Conservation (phyloP, 768 basidiomycete species). For the Paxillus ammoniavirescens region DNA sequence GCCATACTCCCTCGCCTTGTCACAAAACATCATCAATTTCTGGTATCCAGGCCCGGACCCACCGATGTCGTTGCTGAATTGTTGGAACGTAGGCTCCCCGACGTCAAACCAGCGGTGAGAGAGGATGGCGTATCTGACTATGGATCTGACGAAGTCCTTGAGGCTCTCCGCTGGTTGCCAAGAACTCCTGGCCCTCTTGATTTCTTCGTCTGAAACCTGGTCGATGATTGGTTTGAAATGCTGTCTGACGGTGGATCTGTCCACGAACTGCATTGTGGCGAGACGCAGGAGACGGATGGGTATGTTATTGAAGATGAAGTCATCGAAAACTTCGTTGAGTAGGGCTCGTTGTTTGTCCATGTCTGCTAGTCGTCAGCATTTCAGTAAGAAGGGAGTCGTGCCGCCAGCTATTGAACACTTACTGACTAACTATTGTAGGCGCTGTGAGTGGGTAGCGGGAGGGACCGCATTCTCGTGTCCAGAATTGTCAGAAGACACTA, state of each 20-base stretch:
- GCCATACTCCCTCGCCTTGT: background rate
- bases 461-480: background rate
- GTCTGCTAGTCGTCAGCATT: background rate
- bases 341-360: background rate
- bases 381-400: background rate
- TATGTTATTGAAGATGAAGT: constrained; percentile 1
- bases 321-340: constrained; percentile 1
- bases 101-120: constrained; percentile 3
- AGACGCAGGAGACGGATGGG: background rate
- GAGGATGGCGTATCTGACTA: constrained; percentile 1
- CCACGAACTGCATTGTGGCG: background rate
- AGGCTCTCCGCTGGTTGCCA: background rate
- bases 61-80: background rate
- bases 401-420: too few species aligned
- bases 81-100: background rate
- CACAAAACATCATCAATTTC: background rate
- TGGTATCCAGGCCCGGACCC: background rate
- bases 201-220: background rate
- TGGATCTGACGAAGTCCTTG: background rate
- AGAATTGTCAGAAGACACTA: too few species aligned
- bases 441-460: background rate
- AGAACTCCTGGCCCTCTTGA: background rate
- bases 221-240: background rate
- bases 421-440: background rate
- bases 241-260: background rate